Conservation (phyloP, 345 rosid genomes). For the Aquilaria sinensis region DNA sequence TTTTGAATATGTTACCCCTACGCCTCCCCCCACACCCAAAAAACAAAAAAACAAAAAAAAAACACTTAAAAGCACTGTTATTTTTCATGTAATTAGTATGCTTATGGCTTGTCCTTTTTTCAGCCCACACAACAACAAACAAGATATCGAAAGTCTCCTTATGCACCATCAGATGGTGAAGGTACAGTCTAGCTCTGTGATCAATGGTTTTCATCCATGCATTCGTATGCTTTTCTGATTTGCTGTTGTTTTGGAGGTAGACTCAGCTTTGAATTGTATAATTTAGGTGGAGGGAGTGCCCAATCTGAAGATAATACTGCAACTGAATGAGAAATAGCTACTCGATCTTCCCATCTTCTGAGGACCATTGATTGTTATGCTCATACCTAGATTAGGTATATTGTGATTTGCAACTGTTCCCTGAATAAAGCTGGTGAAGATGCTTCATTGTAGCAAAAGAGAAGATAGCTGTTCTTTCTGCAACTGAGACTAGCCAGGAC, state of each 20-base stretch:
- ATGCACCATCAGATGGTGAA: constrained; percentile 77
- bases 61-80: too few relatives aligned
- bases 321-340: constrained; percentile 27
- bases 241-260: constrained; percentile 1
- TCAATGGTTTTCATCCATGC: too few relatives aligned
- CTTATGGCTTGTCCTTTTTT: background rate
- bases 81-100: too few relatives aligned
- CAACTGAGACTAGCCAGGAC: constrained; percentile 16
- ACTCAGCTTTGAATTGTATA: background rate
- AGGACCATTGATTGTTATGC: constrained; percentile 26
- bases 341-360: constrained; percentile 10
- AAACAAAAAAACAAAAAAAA: too few relatives aligned
- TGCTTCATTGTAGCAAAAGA: too few relatives aligned
- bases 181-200: constrained; percentile 30
- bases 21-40: too few relatives aligned
- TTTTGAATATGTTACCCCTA: too few relatives aligned
- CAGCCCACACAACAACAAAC: constrained; percentile 99
- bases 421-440: too few relatives aligned
- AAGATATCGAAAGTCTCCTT: constrained; percentile 91
- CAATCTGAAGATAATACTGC: constrained; percentile 44
- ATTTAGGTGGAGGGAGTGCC: constrained; percentile 59
- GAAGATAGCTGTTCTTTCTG: constrained; percentile 7
- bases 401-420: too few relatives aligned
- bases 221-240: background rate
- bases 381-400: constrained; percentile 20